Evolutionary conservation across 1,139 yeast species (phyloP).

Genomic region (Candida neerlandica): DNA sequence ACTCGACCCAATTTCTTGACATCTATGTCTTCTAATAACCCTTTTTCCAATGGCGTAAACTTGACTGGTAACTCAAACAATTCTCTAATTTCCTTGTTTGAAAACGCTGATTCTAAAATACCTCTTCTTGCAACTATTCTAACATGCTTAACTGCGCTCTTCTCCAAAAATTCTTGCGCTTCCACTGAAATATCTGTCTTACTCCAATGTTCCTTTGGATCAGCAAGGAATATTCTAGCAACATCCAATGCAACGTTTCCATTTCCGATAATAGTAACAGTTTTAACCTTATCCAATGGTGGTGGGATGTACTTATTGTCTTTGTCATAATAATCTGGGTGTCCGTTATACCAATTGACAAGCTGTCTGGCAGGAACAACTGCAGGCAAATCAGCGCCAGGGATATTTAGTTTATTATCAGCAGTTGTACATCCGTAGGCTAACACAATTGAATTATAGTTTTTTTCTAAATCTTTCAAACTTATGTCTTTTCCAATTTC

Average conservation of each 20-base stretch:
- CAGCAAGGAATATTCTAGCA: slow-evolving; percentile 73
- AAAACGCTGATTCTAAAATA: slow-evolving; percentile 78
- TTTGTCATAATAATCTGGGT: slow-evolving; percentile 55
- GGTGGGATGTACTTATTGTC: slow-evolving; percentile 40
- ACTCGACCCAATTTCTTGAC: slow-evolving; percentile 56
- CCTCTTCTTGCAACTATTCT: slow-evolving; percentile 87
- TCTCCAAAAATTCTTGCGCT: slow-evolving; percentile 57
- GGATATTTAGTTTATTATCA: slow-evolving; percentile 58
- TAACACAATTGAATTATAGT: slow-evolving; percentile 72
- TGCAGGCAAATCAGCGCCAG: slow-evolving; percentile 63
- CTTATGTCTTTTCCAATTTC: slow-evolving; percentile 59
- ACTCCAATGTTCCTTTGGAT: slow-evolving; percentile 56
- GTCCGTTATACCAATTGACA: slow-evolving; percentile 97
- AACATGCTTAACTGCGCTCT: slow-evolving; percentile 61
- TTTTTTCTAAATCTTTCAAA: slow-evolving; percentile 49
- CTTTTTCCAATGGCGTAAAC: slow-evolving; percentile 56
- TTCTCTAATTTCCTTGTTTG: slow-evolving; percentile 91
- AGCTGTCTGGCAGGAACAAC: slow-evolving; percentile 84
- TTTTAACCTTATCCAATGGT: slow-evolving; percentile 58
- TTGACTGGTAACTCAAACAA: slow-evolving; percentile 61
- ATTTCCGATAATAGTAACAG: slow-evolving; percentile 87
- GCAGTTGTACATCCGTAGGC: slow-evolving; percentile 78
- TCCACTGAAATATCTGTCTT: slow-evolving; percentile 71
- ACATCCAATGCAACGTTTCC: slow-evolving; percentile 98
- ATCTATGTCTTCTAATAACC: slow-evolving; percentile 43